These are phyloP conservation scores for Naganishia liquefaciens DNA, from an alignment of 1,284 basidiomycete genomes.

Conservation along the genomic window DNA sequence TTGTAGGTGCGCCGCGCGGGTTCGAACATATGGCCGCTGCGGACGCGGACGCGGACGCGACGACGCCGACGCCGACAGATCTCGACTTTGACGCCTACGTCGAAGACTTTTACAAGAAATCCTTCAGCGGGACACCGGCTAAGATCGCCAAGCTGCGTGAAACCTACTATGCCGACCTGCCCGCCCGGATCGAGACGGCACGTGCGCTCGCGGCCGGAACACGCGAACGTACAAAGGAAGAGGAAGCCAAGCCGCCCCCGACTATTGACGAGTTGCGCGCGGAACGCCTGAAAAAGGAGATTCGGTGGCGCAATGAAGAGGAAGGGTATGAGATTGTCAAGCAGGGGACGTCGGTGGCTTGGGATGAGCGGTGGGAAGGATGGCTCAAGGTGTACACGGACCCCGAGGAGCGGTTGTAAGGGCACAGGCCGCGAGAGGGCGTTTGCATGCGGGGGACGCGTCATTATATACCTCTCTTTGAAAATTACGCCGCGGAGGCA, in stretches of 20 bases:
- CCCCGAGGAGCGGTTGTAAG: conserved; percentile 10
- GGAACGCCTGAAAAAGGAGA: conserved; percentile 81
- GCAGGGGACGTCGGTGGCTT: conserved; percentile 64
- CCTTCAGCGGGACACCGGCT: conserved; percentile 62
- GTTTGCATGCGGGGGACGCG: no score
- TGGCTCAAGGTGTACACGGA: conserved; percentile 65
- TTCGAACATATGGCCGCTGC: conserved; percentile 11
- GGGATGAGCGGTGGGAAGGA: conserved; percentile 72
- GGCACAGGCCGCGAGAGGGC: no score
- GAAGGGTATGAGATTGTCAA: conserved; percentile 75
- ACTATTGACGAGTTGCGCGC: conserved; percentile 82
- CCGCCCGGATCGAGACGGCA: conserved; percentile 69
- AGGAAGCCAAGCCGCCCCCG: conserved; percentile 74
- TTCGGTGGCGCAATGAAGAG: conserved; percentile 74
- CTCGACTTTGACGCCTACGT: conserved; percentile 71
- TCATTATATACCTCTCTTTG: no score
- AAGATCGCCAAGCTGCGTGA: conserved; percentile 70
- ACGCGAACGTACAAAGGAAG: conserved; percentile 82
- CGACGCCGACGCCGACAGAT: conserved; percentile 55
- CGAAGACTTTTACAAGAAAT: conserved; percentile 71
- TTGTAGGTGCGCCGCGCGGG: conserved; percentile 48
- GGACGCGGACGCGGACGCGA: background rate
- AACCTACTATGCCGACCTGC: conserved; percentile 72
- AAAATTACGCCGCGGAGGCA: no score
- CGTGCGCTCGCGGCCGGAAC: conserved; percentile 73